Evolutionary conservation across 306 rosid species (phyloP), one percentile per base, ranked within the genome.

Genomic region (Fagus crenata): DNA sequence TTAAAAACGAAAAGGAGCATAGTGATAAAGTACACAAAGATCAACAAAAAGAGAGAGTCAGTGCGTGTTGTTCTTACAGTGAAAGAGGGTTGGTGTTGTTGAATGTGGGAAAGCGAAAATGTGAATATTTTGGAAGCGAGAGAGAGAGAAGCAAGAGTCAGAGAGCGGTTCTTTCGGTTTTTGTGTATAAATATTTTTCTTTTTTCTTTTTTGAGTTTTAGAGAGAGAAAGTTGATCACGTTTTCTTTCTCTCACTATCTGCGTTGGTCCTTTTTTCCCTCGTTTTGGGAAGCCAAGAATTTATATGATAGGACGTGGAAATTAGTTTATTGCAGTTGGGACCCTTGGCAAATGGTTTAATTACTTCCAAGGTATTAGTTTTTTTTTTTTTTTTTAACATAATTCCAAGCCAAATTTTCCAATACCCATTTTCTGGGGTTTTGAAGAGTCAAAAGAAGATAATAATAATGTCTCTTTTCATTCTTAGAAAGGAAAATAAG

Each of bases 61-160:
- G 67, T 11, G 56, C 22, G 37, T 9, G 67, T 60, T 32, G 28
- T 22, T 22, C 71, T 65, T 65, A 65, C 71, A 39, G 71, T 65
- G 71, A 39, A 6, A 18, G 71, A 6, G 49, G 49, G 4, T 1
- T 65, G 28, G 51, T 9, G 51, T 2, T n/a, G 42, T 9, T 65
- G 71, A 17, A 65, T 39, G 49, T 36, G 32, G 46, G 71, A 65
- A 39, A 39, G 17, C 71, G 32, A 65, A n/a, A 65, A 65, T 65
- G 71, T 6, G 46, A 12, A 39, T 60, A 11, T 37, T 39, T 36
- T n/a, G 17, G 40, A 33, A 9, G 75, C 13, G 60, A 71, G 36
- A 11, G 60, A 71, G 41, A 15, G 37, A 41, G 60, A 60, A 7
- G 2, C 13, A 12, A 61, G 68, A 22, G 39, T 17, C 14, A 71